Base-by-base conservation (phyloP, 1,284 basidiomycete species). In the Lignosus rhinocerotis region DNA sequence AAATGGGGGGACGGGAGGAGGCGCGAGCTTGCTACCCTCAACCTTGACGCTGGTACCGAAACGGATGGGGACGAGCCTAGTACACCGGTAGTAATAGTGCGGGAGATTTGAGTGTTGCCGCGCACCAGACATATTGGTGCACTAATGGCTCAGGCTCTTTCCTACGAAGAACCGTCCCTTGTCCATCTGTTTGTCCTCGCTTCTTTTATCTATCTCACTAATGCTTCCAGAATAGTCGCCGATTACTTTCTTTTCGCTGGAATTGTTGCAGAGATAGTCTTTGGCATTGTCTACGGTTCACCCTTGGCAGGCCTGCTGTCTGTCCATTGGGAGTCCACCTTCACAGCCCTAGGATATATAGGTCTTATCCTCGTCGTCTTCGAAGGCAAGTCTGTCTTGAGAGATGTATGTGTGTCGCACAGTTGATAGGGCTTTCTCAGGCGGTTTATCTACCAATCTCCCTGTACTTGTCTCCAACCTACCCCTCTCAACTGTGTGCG, bases 281-380 rank as follows among this genome's bases (percentile, higher is more conserved):
- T 83, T 2, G 82, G 82, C 6, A 76, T 81, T 59, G 67, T 82
- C 30, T 83, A 76, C 48, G 70, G 70, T n/a, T 61, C 73, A 3
- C 82, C 83, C 0, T 65, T 83, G 0, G 78, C 74, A 0, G 70
- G 68, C 31, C 76, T 82, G 53, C 67, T 84, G 0, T 72, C 73
- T 0, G 10, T 56, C 0, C 66, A 69, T 7, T 79, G 78, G 75
- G 70, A 81, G 60, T 64, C 72, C 9, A 73, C 79, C 0, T 74
- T 82, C 53, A 73, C 78, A 6, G 69, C 70, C 0, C 45, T 84
- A 7, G 82, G 81, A 0, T 83, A 83, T 63, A 58, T 83, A 1
- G 83, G 82, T 1, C 69, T 85, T 14, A 70, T 84, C n/a, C 68
- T 82, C 6, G 72, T 84, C 45, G 78, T 85, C 3, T 80, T 82